Evolutionary conservation across 805 yeast species (phyloP).

Genomic region (Scheffersomyces spartinae): DNA sequence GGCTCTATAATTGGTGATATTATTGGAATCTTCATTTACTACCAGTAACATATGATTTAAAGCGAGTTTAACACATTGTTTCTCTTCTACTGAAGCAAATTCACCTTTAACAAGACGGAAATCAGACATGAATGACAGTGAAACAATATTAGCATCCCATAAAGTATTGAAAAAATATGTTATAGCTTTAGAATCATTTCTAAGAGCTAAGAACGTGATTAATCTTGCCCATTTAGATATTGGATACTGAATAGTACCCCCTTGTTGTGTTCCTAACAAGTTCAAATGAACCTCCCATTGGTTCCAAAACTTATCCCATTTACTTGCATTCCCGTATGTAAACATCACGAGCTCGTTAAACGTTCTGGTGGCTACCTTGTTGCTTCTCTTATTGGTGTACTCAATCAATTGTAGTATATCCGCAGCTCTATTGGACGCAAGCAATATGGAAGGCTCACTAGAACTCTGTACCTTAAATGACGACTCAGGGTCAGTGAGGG

Average conservation of each 20-base stretch:
- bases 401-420: slow-evolving; percentile 17
- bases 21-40: no score
- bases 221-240: slow-evolving; percentile 19
- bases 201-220: slow-evolving; percentile 18
- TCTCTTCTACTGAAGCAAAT: slow-evolving; percentile 13
- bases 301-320: slow-evolving; percentile 28
- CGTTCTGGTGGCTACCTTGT: slow-evolving; percentile 7
- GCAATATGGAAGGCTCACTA: slow-evolving; percentile 4
- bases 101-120: slow-evolving; percentile 6
- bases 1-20: no score
- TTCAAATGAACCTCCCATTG: slow-evolving; percentile 19
- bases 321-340: slow-evolving; percentile 26
- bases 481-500: no score
- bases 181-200: slow-evolving; percentile 14
- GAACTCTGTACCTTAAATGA: no score
- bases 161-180: slow-evolving; percentile 16
- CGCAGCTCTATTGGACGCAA: slow-evolving; percentile 18
- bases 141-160: slow-evolving; percentile 15
- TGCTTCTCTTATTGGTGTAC: slow-evolving; percentile 8
- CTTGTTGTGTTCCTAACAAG: slow-evolving; percentile 3
- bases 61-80: slow-evolving; percentile 12
- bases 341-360: slow-evolving; percentile 22
- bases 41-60: no score
- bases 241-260: slow-evolving; percentile 2
- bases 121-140: slow-evolving; percentile 15